Evolutionary conservation across 345 rosid species (phyloP).

Genomic region (Camelina sativa): DNA sequence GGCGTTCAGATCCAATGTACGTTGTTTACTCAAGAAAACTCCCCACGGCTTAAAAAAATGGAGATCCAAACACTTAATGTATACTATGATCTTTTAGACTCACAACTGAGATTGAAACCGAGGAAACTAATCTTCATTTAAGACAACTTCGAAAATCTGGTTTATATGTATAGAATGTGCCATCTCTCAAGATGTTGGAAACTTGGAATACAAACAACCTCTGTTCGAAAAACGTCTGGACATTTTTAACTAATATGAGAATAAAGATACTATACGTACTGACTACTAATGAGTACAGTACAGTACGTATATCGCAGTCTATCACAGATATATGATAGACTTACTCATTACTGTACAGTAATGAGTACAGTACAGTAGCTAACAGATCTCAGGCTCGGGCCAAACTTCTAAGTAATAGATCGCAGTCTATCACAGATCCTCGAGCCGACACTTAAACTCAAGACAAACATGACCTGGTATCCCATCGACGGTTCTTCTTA

Average conservation of each 20-base stretch:
- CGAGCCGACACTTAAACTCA: no score
- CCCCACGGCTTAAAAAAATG: slow-evolving; percentile 45
- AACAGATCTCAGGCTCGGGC: no score
- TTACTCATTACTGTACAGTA: no score
- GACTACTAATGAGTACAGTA: no score
- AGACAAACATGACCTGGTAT: no score
- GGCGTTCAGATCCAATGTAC: slow-evolving; percentile 85
- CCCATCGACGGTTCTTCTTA: background rate
- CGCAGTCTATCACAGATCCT: no score
- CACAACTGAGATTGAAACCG: background rate
- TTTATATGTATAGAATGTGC: background rate
- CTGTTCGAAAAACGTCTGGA: background rate
- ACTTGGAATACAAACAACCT: background rate
- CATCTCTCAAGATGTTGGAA: background rate
- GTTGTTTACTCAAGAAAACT: slow-evolving; percentile 78
- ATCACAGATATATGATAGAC: no score
- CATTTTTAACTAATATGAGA: no score
- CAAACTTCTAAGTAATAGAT: no score
- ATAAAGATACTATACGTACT: no score
- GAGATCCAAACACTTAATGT: slow-evolving; percentile 6
- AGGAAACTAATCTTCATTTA: background rate
- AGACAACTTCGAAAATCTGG: background rate
- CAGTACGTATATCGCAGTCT: no score
- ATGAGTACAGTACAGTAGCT: no score
- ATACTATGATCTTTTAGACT: background rate